Evolutionary conservation across 345 rosid genomes (phyloP).

Genomic region (Eucalyptus tenuipes): DNA sequence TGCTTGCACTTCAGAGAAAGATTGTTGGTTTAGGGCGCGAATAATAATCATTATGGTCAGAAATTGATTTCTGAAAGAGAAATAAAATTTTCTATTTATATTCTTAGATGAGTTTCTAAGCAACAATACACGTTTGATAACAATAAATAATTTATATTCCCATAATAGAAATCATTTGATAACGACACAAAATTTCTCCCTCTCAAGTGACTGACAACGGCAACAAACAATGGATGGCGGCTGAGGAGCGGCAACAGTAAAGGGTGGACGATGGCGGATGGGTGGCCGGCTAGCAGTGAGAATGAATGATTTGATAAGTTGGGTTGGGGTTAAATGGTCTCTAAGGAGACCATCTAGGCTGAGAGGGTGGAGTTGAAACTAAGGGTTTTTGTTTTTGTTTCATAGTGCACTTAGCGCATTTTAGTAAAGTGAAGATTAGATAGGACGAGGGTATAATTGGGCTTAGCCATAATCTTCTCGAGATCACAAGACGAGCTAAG

Average conservation of each 20-base stretch:
- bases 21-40: fast-evolving
- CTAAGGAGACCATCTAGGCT: neutral
- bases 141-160: no score
- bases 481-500: neutral
- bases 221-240: no score
- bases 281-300: fast-evolving
- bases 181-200: no score
- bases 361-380: neutral
- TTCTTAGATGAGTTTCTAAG: no score
- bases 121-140: no score
- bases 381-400: neutral
- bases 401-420: neutral
- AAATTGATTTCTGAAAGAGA: no score
- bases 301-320: neutral
- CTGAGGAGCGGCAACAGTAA: fast-evolving
- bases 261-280: no score
- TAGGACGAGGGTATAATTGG: neutral
- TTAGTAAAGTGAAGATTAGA: neutral
- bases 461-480: neutral
- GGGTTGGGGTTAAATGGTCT: neutral
- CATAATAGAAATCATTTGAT: no score
- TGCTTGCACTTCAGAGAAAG: neutral
- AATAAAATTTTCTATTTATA: no score
- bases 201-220: no score
- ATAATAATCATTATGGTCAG: no score